A percentile compares a stretch with the other conserved stretches of the same genome.
phyloP scores from a whole-genome alignment of 1,139 yeast genomes.

The Scheffersomyces insectosa region DNA sequence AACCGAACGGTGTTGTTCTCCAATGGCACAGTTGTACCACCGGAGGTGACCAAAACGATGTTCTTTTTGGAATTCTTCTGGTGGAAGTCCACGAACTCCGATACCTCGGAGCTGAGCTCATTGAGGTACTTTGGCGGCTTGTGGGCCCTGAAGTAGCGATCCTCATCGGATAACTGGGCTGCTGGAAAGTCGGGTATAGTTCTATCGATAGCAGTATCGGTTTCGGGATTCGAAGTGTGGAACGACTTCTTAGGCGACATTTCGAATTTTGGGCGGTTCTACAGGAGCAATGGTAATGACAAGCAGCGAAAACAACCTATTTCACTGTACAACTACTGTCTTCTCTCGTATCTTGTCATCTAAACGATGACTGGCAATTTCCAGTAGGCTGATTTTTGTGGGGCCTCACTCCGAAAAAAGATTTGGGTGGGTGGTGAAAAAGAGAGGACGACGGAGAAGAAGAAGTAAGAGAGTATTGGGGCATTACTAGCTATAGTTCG shows the following conservation, averaged over 20 bases:
- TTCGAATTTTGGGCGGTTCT: background rate
- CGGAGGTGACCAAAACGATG: conserved; percentile 85
- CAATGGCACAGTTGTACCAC: conserved; percentile 98
- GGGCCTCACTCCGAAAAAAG: no score
- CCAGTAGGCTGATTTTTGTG: no score
- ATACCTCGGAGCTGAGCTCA: conserved; percentile 56
- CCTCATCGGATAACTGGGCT: conserved; percentile 74
- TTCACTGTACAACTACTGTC: no score
- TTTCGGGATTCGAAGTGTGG: conserved; percentile 70
- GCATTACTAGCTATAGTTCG: no score
- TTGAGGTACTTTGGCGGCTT: conserved; percentile 73
- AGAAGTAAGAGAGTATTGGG: no score
- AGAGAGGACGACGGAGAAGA: no score
- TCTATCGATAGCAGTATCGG: conserved; percentile 77
- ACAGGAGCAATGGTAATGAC: conserved; percentile 10
- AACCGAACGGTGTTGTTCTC: conserved; percentile 96
- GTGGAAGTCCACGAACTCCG: conserved; percentile 58
- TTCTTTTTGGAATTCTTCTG: conserved; percentile 40
- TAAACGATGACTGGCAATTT: no score
- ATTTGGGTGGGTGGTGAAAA: no score
- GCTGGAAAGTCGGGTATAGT: conserved; percentile 74
- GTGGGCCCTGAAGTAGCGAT: conserved; percentile 68
- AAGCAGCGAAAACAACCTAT: background rate
- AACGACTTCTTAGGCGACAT: conserved; percentile 15
- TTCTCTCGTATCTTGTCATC: no score